phyloP scores from a whole-genome alignment of 1,284 basidiomycete species.

The Crucibulum cyathiforme region DNA sequence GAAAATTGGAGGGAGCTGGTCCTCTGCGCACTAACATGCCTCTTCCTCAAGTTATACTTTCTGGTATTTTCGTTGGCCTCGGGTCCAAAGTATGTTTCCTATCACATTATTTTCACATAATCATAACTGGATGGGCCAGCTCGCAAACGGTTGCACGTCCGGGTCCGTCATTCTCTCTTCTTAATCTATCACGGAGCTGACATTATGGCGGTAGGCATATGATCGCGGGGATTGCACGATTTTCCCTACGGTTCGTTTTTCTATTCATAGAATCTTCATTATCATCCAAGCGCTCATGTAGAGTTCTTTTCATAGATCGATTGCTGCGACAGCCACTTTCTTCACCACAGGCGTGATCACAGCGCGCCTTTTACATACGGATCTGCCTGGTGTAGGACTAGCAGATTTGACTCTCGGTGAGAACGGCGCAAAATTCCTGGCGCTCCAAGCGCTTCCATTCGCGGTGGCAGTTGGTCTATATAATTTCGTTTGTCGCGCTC shows the following conservation, averaged over 20 bases:
- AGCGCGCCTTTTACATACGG: slow-evolving; percentile 46
- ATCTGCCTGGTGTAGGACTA: slow-evolving; percentile 25
- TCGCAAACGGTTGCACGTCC: slow-evolving; percentile 66
- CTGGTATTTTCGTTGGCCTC: slow-evolving; percentile 67
- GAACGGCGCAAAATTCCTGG: slow-evolving; percentile 41
- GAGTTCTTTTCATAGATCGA: slow-evolving; percentile 24
- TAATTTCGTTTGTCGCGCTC: slow-evolving; percentile 36
- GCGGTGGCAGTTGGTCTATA: slow-evolving; percentile 39
- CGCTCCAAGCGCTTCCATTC: slow-evolving; percentile 44
- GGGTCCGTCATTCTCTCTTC: slow-evolving; percentile 43
- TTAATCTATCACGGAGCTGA: slow-evolving; percentile 5
- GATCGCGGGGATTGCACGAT: slow-evolving; percentile 67
- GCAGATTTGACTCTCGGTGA: slow-evolving; percentile 45
- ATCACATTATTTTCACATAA: neutral
- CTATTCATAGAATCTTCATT: neutral
- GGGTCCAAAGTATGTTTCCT: slow-evolving; percentile 58
- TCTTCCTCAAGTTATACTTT: slow-evolving; percentile 43
- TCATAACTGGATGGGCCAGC: slow-evolving; percentile 30
- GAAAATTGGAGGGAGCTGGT: slow-evolving; percentile 39
- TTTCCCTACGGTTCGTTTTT: slow-evolving; percentile 56
- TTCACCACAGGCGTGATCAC: slow-evolving; percentile 57
- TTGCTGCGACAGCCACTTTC: slow-evolving; percentile 56
- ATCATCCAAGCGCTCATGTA: neutral
- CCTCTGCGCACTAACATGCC: slow-evolving; percentile 29
- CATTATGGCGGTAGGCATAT: slow-evolving; percentile 58